Percentiles rank a stretch among this genome's conserved stretches.
phyloP scores from a whole-genome alignment of 1,139 yeast species.

The Hansenula sp. region DNA sequence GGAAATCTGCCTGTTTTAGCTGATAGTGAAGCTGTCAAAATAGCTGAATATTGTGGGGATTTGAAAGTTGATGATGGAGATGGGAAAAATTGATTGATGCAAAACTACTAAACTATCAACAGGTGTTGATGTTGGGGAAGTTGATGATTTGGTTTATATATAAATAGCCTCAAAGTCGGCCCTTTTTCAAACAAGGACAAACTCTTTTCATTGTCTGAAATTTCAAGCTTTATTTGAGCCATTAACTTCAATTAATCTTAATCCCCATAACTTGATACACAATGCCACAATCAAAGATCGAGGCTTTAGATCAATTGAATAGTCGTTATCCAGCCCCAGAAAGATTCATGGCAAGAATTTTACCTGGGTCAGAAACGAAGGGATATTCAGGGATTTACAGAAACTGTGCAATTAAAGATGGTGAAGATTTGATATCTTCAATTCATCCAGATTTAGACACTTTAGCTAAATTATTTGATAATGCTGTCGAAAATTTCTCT shows the following conservation, averaged over 20 bases:
- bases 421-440: slow-evolving; percentile 25
- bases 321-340: neutral
- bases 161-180: no score
- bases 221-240: neutral
- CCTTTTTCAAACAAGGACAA: no score
- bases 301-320: neutral
- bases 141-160: no score
- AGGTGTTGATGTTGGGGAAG: no score
- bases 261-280: neutral
- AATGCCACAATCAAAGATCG: neutral
- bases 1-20: no score
- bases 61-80: no score
- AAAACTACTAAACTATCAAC: no score
- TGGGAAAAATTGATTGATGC: no score
- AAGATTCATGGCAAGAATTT: neutral
- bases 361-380: slow-evolving; percentile 7
- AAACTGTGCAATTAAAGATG: slow-evolving; percentile 32
- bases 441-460: slow-evolving; percentile 39
- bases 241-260: neutral
- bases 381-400: slow-evolving; percentile 28
- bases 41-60: no score
- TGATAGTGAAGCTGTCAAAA: no score
- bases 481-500: slow-evolving; percentile 26
- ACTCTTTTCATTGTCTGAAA: neutral
- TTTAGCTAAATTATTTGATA: slow-evolving; percentile 33